These are phyloP conservation scores for Jatropha multifida DNA, from an alignment of 441 rosid species.

Conservation along the genomic window DNA sequence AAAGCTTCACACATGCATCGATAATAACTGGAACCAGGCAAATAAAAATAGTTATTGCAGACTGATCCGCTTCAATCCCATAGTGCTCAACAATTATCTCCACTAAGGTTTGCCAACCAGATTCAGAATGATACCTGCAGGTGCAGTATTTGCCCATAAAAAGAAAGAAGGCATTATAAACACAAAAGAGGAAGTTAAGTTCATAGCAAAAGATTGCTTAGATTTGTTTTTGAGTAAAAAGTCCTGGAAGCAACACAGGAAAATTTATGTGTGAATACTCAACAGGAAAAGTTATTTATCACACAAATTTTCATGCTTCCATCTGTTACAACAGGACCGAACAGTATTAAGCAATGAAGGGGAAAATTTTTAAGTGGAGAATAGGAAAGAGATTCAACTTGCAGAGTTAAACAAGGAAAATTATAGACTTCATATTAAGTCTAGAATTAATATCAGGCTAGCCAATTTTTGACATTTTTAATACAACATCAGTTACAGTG, in stretches of 20 bases:
- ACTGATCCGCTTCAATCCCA: slow-evolving; percentile 68
- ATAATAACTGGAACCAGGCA: slow-evolving; percentile 69
- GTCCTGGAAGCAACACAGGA: background rate
- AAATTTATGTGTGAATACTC: background rate
- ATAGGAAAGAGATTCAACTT: background rate
- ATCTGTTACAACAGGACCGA: background rate
- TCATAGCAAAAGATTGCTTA: background rate
- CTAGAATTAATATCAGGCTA: background rate
- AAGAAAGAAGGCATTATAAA: background rate
- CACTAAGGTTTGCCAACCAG: slow-evolving; percentile 81
- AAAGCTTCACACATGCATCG: slow-evolving; percentile 83
- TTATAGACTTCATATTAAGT: slow-evolving; percentile 2
- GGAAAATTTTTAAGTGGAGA: background rate
- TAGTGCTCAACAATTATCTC: slow-evolving; percentile 82
- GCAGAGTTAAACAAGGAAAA: background rate
- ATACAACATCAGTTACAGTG: slow-evolving; percentile 4
- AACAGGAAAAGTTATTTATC: background rate
- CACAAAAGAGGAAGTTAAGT: slow-evolving; percentile 1
- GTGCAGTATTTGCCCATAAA: background rate
- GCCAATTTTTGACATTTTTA: background rate
- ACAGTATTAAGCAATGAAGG: background rate
- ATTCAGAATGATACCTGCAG: slow-evolving; percentile 88
- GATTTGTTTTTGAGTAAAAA: background rate
- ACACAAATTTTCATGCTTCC: no score
- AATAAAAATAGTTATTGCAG: slow-evolving; percentile 65